Conservation (phyloP, 129 eudicot species). For the Artemisia annua region DNA sequence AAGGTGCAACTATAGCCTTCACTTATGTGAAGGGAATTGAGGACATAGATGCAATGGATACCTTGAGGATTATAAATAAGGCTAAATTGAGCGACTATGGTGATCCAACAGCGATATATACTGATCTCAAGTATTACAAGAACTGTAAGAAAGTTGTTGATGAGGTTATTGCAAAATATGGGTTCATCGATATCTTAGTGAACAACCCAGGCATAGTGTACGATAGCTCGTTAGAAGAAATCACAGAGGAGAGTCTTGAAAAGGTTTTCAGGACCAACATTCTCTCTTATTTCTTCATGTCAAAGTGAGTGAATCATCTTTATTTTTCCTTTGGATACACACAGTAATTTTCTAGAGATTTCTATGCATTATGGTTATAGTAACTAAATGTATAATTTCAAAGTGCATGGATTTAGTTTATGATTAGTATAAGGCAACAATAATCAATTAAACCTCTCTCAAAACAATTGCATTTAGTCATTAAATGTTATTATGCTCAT, state of each 20-base stretch:
- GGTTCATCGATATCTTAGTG: constrained; percentile 62
- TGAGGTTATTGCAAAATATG: constrained; percentile 48
- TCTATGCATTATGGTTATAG: not conserved
- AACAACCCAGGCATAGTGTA: constrained; percentile 73
- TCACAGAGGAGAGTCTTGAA: constrained; percentile 68
- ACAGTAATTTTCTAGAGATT: not conserved
- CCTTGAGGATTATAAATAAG: constrained; percentile 40
- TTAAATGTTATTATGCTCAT: not conserved
- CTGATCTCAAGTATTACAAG: constrained; percentile 61
- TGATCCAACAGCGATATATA: constrained; percentile 59
- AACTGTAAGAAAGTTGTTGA: constrained; percentile 71
- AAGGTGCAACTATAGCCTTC: constrained; percentile 87
- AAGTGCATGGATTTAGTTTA: too few relatives aligned
- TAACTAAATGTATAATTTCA: too few relatives aligned
- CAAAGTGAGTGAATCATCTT: constrained; percentile 37
- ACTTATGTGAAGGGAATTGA: constrained; percentile 75
- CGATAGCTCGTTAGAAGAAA: constrained; percentile 58
- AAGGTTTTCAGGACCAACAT: constrained; percentile 74
- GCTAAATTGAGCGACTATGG: constrained; percentile 47
- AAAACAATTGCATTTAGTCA: too few relatives aligned
- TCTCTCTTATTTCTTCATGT: constrained; percentile 61
- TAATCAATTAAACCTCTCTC: too few relatives aligned
- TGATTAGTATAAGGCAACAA: too few relatives aligned
- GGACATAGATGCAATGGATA: constrained; percentile 72
- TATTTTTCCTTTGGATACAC: not conserved